phyloP scores from a whole-genome alignment of 257 asterid species.

The Fraxinus excelsior region DNA sequence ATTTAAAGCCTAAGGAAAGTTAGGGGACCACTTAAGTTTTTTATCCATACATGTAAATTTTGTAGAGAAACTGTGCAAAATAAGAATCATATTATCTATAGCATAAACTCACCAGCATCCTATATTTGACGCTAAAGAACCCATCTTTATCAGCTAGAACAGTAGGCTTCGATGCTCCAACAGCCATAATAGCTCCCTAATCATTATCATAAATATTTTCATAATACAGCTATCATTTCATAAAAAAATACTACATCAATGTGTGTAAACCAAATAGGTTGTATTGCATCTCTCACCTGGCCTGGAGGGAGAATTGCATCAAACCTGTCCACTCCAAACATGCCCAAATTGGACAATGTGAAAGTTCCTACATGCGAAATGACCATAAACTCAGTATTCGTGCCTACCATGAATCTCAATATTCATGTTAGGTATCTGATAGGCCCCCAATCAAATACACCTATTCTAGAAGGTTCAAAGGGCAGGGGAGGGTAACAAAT shows the following conservation, averaged over 20 bases:
- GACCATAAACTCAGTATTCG: slow-evolving; percentile 1
- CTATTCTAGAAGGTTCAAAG: no score
- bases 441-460: no score
- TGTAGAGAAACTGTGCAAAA: neutral
- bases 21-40: no score
- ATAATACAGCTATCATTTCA: neutral
- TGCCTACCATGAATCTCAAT: neutral
- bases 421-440: no score
- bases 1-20: no score
- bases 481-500: no score
- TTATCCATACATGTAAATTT: neutral
- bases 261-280: neutral
- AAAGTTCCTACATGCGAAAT: slow-evolving; percentile 63
- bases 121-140: slow-evolving; percentile 66
- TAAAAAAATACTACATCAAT: neutral
- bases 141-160: slow-evolving; percentile 71
- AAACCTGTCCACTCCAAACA: slow-evolving; percentile 94
- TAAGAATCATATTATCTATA: neutral
- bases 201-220: slow-evolving; percentile 23
- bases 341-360: slow-evolving; percentile 84
- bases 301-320: slow-evolving; percentile 98
- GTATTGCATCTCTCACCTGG: slow-evolving; percentile 53
- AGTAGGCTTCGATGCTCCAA: slow-evolving; percentile 85
- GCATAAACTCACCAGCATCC: slow-evolving; percentile 72
- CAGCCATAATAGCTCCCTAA: slow-evolving; percentile 98